Base-by-base conservation (phyloP, 192 early-diverging fungal genomes). In the Entomortierella parvispora region DNA sequence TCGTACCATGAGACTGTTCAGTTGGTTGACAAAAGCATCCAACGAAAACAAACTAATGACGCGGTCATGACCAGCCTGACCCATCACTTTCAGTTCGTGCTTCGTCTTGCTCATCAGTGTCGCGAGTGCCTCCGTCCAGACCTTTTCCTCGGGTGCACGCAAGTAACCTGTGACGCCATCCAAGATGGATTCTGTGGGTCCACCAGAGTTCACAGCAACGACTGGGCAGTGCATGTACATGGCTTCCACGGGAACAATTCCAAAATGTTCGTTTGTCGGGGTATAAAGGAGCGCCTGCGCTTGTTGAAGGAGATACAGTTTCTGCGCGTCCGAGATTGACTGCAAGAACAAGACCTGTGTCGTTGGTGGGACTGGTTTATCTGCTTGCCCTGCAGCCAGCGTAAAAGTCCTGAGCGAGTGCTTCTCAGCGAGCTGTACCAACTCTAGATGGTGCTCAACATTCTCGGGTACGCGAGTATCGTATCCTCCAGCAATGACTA, bases 221-320 rank as follows among this genome's bases (percentile, higher is more conserved):
- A 97, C 97, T 6, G 97, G 97, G 15, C 93, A 77, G 31, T 85
- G 71, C 57, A 88, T 87, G 77, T 95, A 96, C 97, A 99, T 97
- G 52, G 94, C 94, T 69, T 99, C 97, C 0, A 99, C 86, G 2
- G 97, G 97, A n/a, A 95, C 94, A 53, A 99, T 99, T 0, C 97
- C 97, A 69, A 99, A 94, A 69, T 99, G 97, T 76, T 99, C 97
- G 79, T 94, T 89, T 12, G 87, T 86, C 15, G 97, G 97, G 31
- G 97, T 99, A 80, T 99, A 99, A 1, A 97, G 65, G 8, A 97
- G 81, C 6, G 89, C 86, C 12, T 68, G 47, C 9, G 95, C 84
- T 0, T 65, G 60, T 2, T 86, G 74, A 14, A 99, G 80, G 25
- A 99, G 78, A 54, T 77, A 90, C 2, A 90, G 83, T 28, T 94